A percentile compares a stretch with the other conserved stretches of the same genome.
phyloP scores from a whole-genome alignment of 106 monocot genomes.

The Allium sativum region DNA sequence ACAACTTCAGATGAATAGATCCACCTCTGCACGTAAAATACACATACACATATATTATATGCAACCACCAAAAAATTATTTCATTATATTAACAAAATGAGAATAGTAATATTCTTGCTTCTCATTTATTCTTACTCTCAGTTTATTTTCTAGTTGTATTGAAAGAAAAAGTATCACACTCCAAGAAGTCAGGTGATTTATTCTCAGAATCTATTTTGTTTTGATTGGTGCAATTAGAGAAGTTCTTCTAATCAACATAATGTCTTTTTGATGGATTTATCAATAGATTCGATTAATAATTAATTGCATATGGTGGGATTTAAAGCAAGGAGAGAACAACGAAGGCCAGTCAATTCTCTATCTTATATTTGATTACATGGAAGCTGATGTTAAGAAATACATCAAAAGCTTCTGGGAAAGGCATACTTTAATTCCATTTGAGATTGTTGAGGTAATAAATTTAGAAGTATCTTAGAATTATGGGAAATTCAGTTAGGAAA shows the following conservation, averaged over 20 bases:
- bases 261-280: neutral
- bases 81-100: too few species aligned
- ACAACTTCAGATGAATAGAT: too few species aligned
- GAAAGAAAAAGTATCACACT: too few species aligned
- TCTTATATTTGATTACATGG: conserved; percentile 95
- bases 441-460: conserved; percentile 45
- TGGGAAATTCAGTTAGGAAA: neutral
- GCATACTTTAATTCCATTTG: conserved; percentile 33
- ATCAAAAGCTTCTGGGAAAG: conserved; percentile 53
- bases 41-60: too few species aligned
- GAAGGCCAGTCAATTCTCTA: conserved; percentile 75
- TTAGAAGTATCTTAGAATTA: neutral
- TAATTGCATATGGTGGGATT: conserved; percentile 57
- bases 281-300: neutral
- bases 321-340: conserved; percentile 85
- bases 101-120: too few species aligned
- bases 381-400: conserved; percentile 87
- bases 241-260: neutral
- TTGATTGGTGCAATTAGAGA: neutral
- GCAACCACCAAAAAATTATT: too few species aligned
- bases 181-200: conserved; percentile 70
- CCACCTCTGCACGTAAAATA: too few species aligned
- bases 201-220: neutral
- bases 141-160: too few species aligned
- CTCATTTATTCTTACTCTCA: too few species aligned